phyloP scores from a whole-genome alignment of 805 yeast species.

The Metschnikowia anglica region DNA sequence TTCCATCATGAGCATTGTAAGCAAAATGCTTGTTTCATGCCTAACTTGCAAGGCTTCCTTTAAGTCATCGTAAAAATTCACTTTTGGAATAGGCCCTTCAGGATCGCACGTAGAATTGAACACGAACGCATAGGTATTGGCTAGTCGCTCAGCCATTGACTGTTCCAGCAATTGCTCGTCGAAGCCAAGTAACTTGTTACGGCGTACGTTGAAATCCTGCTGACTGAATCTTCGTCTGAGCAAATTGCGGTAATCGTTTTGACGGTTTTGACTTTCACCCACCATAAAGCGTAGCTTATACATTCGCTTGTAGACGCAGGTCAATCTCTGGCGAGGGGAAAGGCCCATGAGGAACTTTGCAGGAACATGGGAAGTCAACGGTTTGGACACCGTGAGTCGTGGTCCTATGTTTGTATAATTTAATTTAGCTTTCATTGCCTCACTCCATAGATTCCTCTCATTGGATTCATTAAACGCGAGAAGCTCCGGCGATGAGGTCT shows the following conservation, averaged over 20 bases:
- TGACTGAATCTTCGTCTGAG: conserved; percentile 27
- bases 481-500: not conserved
- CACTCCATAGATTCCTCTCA: not conserved
- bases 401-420: conserved; percentile 15
- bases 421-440: conserved; percentile 5
- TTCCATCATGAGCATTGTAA: conserved; percentile 20
- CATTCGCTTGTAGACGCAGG: conserved; percentile 31
- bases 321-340: conserved; percentile 9
- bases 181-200: conserved; percentile 10
- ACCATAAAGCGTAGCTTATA: conserved; percentile 31
- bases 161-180: conserved; percentile 7
- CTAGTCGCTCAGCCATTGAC: conserved; percentile 11
- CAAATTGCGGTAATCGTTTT: conserved; percentile 21
- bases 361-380: conserved; percentile 12
- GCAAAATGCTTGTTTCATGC: conserved; percentile 11
- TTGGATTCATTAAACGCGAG: not conserved
- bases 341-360: conserved; percentile 9
- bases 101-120: conserved; percentile 19
- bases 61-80: conserved; percentile 14
- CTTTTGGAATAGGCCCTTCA: conserved; percentile 6
- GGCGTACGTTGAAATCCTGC: conserved; percentile 14
- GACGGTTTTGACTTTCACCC: conserved; percentile 15
- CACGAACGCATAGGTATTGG: conserved; percentile 20
- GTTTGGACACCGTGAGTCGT: conserved; percentile 8
- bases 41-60: conserved; percentile 9